A percentile compares a stretch with the other conserved stretches of the same genome.
Conservation (phyloP, 2,329 filamentous ascomycete genomes). For the Botryotinia convoluta region DNA sequence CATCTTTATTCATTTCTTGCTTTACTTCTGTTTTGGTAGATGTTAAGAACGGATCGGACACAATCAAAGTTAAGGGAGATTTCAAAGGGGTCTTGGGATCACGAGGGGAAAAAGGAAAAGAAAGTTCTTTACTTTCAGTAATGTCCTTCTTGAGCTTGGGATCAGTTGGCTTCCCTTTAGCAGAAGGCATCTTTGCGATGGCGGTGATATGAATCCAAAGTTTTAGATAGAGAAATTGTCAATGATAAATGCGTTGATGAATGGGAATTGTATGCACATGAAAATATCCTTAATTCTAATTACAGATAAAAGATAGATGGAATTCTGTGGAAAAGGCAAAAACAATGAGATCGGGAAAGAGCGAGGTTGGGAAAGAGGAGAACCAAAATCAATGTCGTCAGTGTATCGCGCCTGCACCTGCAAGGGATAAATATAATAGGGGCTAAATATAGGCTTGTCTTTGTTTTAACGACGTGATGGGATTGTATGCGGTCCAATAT, state of each 20-base stretch:
- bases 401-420: not conserved
- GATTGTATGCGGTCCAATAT: not conserved
- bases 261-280: not conserved
- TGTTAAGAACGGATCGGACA: constrained; percentile 6
- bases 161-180: constrained; percentile 47
- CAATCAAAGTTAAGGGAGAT: not conserved
- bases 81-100: not conserved
- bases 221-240: not conserved
- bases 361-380: constrained; percentile 1
- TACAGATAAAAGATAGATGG: not conserved
- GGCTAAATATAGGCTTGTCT: constrained; percentile 6
- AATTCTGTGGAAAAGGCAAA: not conserved
- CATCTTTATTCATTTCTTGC: constrained; percentile 21
- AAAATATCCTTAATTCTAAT: not conserved
- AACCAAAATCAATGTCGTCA: constrained; percentile 7
- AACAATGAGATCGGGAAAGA: not conserved
- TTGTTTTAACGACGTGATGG: not conserved
- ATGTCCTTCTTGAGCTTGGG: constrained; percentile 45
- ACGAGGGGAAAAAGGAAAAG: not conserved
- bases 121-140: constrained; percentile 39
- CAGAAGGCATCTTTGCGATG: constrained; percentile 41
- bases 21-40: not conserved
- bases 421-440: constrained; percentile 6
- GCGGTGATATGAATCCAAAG: not conserved
- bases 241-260: not conserved